phyloP scores from a whole-genome alignment of 1,284 basidiomycete genomes.

The Thecaphora frezii region DNA sequence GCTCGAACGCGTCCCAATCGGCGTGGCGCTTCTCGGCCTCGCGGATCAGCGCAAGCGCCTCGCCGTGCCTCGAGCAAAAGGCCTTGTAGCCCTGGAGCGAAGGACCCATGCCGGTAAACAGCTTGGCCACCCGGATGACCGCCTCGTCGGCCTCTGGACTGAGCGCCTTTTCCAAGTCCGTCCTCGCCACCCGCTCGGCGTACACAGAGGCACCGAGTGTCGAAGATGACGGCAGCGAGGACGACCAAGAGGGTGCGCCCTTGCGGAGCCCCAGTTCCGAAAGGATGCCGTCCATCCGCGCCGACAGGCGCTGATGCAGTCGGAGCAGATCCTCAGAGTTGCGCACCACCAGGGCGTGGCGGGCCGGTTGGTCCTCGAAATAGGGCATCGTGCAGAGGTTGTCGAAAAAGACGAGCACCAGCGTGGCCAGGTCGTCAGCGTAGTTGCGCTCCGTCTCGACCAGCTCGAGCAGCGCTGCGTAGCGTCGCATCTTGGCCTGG shows the following conservation, averaged over 20 bases:
- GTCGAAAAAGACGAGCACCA: constrained; percentile 54
- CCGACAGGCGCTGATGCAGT: constrained; percentile 44
- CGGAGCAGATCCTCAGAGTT: constrained; percentile 48
- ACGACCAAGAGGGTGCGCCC: background rate
- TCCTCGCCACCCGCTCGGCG: constrained; percentile 12
- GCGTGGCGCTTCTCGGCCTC: constrained; percentile 49
- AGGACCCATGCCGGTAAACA: constrained; percentile 39
- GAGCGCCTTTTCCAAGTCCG: constrained; percentile 29
- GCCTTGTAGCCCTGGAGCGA: constrained; percentile 40
- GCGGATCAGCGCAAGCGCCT: constrained; percentile 51
- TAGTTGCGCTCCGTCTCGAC: constrained; percentile 56
- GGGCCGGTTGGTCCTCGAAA: constrained; percentile 46
- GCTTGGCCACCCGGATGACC: constrained; percentile 26
- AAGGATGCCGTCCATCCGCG: constrained; percentile 39
- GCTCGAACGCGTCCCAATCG: constrained; percentile 54
- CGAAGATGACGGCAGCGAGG: no score
- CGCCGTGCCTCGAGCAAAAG: constrained; percentile 56
- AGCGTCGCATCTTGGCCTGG: constrained; percentile 29
- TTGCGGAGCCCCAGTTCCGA: constrained; percentile 32
- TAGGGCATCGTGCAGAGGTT: constrained; percentile 49
- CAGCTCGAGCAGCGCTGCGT: constrained; percentile 52
- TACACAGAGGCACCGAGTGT: background rate
- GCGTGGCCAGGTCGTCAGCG: constrained; percentile 48
- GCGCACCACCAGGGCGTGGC: constrained; percentile 44
- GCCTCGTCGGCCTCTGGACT: constrained; percentile 42